phyloP scores from a whole-genome alignment of 116 monocot species.

The Papilionanthe hybrid region DNA sequence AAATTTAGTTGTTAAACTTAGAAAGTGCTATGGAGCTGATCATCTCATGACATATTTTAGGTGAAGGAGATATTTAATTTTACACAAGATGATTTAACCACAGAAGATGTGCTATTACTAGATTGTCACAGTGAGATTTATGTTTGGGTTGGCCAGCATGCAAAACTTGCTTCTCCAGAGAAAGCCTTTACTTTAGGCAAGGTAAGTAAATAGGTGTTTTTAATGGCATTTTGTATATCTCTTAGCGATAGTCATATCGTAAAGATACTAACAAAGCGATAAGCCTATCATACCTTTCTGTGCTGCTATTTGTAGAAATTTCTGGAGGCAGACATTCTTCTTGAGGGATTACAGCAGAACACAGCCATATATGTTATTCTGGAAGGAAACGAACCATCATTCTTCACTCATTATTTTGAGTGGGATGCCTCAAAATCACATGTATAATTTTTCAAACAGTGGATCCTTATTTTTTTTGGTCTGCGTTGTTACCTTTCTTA shows the following conservation, averaged over 20 bases:
- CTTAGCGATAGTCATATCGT: not conserved
- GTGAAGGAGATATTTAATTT: conserved; percentile 38
- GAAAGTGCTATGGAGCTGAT: not conserved
- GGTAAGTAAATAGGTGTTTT: conserved; percentile 6
- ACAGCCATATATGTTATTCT: conserved; percentile 20
- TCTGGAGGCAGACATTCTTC: conserved; percentile 22
- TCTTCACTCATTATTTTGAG: conserved; percentile 42
- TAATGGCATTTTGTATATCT: not conserved
- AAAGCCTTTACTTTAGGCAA: conserved; percentile 25
- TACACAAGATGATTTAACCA: conserved; percentile 35
- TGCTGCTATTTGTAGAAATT: conserved; percentile 19
- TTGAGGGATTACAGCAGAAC: conserved; percentile 10
- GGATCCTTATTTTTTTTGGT: not conserved
- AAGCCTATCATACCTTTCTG: not conserved
- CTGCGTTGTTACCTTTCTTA: not conserved
- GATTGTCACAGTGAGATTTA: conserved; percentile 28
- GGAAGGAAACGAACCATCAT: conserved; percentile 48
- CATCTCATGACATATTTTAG: conserved; percentile 9
- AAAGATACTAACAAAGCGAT: not conserved
- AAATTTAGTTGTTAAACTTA: not conserved
- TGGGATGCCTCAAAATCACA: conserved; percentile 43
- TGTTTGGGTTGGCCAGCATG: conserved; percentile 29
- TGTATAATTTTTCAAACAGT: conserved; percentile 13
- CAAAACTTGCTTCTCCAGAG: conserved; percentile 14
- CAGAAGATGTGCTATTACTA: conserved; percentile 30